These are phyloP conservation scores for Diutina scorzettiae DNA, from an alignment of 1,139 yeast genomes.

Conservation along the genomic window DNA sequence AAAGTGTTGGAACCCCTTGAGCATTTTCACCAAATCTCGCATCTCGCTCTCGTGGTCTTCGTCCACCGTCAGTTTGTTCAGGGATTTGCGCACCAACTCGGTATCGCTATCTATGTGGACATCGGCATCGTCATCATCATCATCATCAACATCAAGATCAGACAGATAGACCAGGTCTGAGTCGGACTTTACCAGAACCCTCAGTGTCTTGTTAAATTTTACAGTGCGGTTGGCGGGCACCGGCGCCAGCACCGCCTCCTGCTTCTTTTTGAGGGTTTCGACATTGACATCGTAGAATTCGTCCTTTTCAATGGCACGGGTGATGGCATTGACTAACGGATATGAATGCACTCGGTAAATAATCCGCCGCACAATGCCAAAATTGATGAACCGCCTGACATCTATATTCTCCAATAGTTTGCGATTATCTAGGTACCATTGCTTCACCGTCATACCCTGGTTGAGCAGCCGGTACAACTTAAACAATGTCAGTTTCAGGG, in stretches of 20 bases:
- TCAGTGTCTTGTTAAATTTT: slow-evolving; percentile 20
- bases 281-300: slow-evolving; percentile 1
- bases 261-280: neutral
- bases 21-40: slow-evolving; percentile 26
- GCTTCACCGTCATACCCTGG: slow-evolving; percentile 67
- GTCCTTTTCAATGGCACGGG: neutral
- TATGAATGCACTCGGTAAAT: slow-evolving; percentile 72
- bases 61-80: slow-evolving; percentile 29
- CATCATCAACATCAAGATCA: slow-evolving; percentile 7
- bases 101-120: too few species aligned
- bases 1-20: slow-evolving; percentile 49
- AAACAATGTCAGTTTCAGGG: slow-evolving; percentile 58
- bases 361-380: slow-evolving; percentile 74
- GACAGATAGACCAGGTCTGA: slow-evolving; percentile 6
- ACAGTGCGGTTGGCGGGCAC: slow-evolving; percentile 17
- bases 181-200: neutral
- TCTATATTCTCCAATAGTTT: slow-evolving; percentile 55
- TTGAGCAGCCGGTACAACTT: slow-evolving; percentile 66
- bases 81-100: slow-evolving; percentile 18
- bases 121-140: slow-evolving; percentile 8
- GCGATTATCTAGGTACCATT: slow-evolving; percentile 65
- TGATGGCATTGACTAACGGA: slow-evolving; percentile 33
- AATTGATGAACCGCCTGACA: slow-evolving; percentile 70
- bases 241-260: neutral
- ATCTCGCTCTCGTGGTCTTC: neutral